These are phyloP conservation scores for Diutina pseudorugosa DNA, from an alignment of 1,139 yeast species.

Conservation along the genomic window DNA sequence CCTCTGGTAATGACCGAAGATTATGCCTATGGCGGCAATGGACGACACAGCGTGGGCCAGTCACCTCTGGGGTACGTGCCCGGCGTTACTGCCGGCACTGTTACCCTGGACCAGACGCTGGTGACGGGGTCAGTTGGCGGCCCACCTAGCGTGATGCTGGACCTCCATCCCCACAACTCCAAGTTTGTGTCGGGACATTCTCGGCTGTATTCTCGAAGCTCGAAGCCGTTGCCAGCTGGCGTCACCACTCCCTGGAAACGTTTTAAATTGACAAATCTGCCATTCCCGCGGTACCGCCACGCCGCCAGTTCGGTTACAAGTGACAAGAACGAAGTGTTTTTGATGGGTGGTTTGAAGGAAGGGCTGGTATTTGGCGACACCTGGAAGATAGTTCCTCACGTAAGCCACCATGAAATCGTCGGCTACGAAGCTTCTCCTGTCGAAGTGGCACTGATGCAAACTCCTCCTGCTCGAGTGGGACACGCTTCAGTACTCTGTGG, in stretches of 20 bases:
- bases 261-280: conserved; percentile 58
- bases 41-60: neutral
- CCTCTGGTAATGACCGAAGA: conserved; percentile 4
- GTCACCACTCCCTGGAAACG: conserved; percentile 61
- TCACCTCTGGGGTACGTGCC: conserved; percentile 7
- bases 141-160: neutral
- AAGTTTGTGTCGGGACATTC: neutral
- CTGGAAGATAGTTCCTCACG: conserved; percentile 58
- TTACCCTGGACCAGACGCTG: neutral
- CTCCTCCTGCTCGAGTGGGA: conserved; percentile 95
- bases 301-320: conserved; percentile 69
- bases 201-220: neutral
- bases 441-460: conserved; percentile 37
- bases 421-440: conserved; percentile 49
- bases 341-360: conserved; percentile 93
- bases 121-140: neutral
- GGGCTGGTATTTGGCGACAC: conserved; percentile 91
- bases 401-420: conserved; percentile 14
- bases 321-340: conserved; percentile 70
- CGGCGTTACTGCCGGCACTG: neutral
- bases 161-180: neutral
- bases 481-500: conserved; percentile 91
- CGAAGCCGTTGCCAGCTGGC: neutral
- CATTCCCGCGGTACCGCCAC: conserved; percentile 92
- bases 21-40: neutral